A percentile compares a stretch with the other conserved stretches of the same genome.
Evolutionary conservation across 2,329 filamentous ascomycete species (phyloP).

Genomic region (Xylariaceae sp.): DNA sequence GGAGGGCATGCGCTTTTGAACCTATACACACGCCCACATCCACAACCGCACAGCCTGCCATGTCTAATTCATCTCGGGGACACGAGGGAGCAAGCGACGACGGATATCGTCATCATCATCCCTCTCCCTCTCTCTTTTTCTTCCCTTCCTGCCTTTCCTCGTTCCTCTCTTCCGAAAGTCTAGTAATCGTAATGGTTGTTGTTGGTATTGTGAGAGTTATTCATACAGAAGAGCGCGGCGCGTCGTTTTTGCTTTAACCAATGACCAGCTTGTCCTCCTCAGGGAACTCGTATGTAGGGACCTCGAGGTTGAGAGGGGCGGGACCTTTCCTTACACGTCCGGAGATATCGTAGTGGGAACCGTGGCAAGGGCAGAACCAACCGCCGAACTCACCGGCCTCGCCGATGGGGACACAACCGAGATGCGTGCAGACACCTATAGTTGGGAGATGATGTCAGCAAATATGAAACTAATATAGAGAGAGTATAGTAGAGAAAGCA

Average conservation of each 20-base stretch:
- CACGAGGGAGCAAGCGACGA: conserved; percentile 13
- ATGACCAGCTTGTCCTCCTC: conserved; percentile 86
- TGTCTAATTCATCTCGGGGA: conserved; percentile 30
- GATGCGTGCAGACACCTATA: conserved; percentile 93
- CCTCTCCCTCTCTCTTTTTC: no score
- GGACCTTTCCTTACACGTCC: conserved; percentile 97
- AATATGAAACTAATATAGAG: no score
- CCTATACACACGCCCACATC: no score
- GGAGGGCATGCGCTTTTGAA: conserved; percentile 28
- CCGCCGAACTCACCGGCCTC: conserved; percentile 97
- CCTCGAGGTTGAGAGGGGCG: conserved; percentile 94
- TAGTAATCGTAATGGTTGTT: no score
- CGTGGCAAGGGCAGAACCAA: conserved; percentile 99
- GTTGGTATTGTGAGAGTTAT: no score
- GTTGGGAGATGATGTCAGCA: no score
- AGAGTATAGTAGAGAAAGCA: background rate
- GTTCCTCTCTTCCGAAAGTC: no score
- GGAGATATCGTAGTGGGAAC: conserved; percentile 99
- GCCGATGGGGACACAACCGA: conserved; percentile 98
- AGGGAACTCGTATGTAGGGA: conserved; percentile 88
- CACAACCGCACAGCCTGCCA: conserved; percentile 27
- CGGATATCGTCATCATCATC: no score
- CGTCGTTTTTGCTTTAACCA: conserved; percentile 75
- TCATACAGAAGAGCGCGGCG: conserved; percentile 31
- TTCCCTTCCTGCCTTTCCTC: no score